Percentiles rank a stretch among this genome's conserved stretches.
Evolutionary conservation across 2,329 filamentous ascomycete species (phyloP).

Genomic region (Pseudogymnoascus sp.): DNA sequence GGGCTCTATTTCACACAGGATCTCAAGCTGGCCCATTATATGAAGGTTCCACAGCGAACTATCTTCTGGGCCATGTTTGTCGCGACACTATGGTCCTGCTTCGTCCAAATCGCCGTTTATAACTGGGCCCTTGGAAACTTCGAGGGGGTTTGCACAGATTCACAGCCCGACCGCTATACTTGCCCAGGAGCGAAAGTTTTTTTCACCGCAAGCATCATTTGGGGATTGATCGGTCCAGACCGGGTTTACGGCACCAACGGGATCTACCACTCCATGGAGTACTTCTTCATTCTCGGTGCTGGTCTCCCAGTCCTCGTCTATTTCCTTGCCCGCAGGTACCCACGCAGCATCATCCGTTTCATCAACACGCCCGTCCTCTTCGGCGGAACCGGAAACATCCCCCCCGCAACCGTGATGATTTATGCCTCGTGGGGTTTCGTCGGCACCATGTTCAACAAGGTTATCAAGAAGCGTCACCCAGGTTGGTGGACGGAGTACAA

Average conservation of each 20-base stretch:
- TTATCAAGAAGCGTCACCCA: slow-evolving; percentile 52
- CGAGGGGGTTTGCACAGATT: slow-evolving; percentile 48
- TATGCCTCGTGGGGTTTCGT: slow-evolving; percentile 64
- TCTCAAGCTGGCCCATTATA: slow-evolving; percentile 44
- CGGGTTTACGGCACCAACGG: slow-evolving; percentile 58
- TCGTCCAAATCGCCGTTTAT: slow-evolving; percentile 56
- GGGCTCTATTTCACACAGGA: slow-evolving; percentile 40
- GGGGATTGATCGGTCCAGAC: slow-evolving; percentile 63
- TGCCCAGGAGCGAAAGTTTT: slow-evolving; percentile 43
- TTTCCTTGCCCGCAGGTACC: slow-evolving; percentile 45
- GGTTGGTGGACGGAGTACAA: slow-evolving; percentile 76
- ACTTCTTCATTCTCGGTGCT: slow-evolving; percentile 62
- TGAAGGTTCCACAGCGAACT: slow-evolving; percentile 52
- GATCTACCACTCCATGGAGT: slow-evolving; percentile 56
- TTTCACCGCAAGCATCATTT: slow-evolving; percentile 63
- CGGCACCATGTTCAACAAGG: slow-evolving; percentile 60
- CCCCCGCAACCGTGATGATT: slow-evolving; percentile 61
- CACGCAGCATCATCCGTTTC: slow-evolving; percentile 53
- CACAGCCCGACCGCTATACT: slow-evolving; percentile 47
- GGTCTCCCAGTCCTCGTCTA: slow-evolving; percentile 54
- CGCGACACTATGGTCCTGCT: slow-evolving; percentile 56
- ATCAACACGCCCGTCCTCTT: slow-evolving; percentile 62
- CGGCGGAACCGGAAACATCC: slow-evolving; percentile 53
- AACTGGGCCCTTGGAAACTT: slow-evolving; percentile 55
- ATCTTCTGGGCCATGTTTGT: slow-evolving; percentile 60